Evolutionary conservation across 2,329 filamentous ascomycete species (phyloP).

Genomic region (Arthrobotrys iridis): DNA sequence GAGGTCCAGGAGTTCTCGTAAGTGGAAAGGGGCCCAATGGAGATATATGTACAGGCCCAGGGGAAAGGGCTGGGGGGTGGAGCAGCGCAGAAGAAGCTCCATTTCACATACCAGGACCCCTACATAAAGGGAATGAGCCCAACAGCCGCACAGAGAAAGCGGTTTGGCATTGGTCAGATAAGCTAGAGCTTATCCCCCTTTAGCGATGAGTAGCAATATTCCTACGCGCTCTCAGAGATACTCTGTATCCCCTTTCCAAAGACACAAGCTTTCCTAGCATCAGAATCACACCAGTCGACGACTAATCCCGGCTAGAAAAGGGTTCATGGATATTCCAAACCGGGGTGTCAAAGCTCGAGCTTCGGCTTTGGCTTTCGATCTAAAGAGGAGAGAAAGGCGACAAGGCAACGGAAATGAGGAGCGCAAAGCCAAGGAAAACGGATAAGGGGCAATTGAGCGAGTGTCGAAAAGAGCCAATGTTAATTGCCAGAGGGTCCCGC

Average conservation of each 20-base stretch:
- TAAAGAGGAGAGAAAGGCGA: slow-evolving; percentile 43
- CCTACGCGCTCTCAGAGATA: slow-evolving; percentile 18
- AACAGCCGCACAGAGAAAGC: slow-evolving; percentile 53
- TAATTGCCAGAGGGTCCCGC: slow-evolving; percentile 15
- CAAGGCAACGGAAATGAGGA: slow-evolving; percentile 51
- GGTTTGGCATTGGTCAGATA: slow-evolving; percentile 53
- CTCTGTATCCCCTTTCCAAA: background rate
- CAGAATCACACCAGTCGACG: background rate
- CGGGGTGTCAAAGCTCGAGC: slow-evolving; percentile 24
- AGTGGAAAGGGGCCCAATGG: slow-evolving; percentile 56
- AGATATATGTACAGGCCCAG: slow-evolving; percentile 42
- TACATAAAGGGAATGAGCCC: slow-evolving; percentile 53
- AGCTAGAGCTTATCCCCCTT: slow-evolving; percentile 53
- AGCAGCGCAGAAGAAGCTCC: slow-evolving; percentile 24
- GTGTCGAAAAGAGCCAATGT: slow-evolving; percentile 32
- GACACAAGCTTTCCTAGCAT: background rate
- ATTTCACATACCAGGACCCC: slow-evolving; percentile 40
- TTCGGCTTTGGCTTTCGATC: slow-evolving; percentile 15
- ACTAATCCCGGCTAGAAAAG: background rate
- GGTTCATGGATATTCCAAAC: background rate
- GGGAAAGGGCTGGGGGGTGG: slow-evolving; percentile 40
- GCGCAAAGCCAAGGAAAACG: slow-evolving; percentile 37
- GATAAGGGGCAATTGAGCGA: slow-evolving; percentile 27
- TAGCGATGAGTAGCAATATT: slow-evolving; percentile 39
- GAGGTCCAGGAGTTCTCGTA: slow-evolving; percentile 55